Conservation (phyloP, 2,329 filamentous ascomycete genomes). For the Alternaria burnsii region DNA sequence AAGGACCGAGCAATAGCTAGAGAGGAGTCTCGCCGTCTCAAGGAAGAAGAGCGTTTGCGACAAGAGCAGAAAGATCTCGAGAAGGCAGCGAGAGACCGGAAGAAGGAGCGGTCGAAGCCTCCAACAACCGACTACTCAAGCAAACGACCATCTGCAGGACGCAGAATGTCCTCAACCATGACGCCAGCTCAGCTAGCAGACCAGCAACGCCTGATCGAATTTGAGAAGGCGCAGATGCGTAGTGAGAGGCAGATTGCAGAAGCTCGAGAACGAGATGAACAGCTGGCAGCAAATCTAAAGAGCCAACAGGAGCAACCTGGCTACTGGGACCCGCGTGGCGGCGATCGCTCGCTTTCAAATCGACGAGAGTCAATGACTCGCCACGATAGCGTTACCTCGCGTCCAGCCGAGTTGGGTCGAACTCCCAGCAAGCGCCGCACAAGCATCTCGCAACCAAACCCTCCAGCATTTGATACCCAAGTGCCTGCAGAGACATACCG, state of each 20-base stretch:
- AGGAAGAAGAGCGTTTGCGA: slow-evolving; percentile 28
- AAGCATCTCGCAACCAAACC: slow-evolving; percentile 34
- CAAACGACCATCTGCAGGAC: slow-evolving; percentile 25
- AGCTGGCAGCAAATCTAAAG: slow-evolving; percentile 22
- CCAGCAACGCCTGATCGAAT: slow-evolving; percentile 29
- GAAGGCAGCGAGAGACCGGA: slow-evolving; percentile 21
- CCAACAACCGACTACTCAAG: slow-evolving; percentile 24
- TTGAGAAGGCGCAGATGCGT: slow-evolving; percentile 33
- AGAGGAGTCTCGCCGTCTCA: slow-evolving; percentile 28
- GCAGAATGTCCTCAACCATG: slow-evolving; percentile 30
- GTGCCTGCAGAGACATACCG: slow-evolving; percentile 21
- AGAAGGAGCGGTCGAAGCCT: slow-evolving; percentile 30
- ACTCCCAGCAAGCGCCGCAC: slow-evolving; percentile 31
- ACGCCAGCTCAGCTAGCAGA: slow-evolving; percentile 27
- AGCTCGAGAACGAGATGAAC: slow-evolving; percentile 37
- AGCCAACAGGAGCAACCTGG: slow-evolving; percentile 33
- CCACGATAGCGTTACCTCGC: slow-evolving; percentile 30
- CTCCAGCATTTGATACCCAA: slow-evolving; percentile 26
- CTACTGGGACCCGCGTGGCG: slow-evolving; percentile 38
- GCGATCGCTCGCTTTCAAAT: slow-evolving; percentile 15
- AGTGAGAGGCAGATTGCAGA: slow-evolving; percentile 34
- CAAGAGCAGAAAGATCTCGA: slow-evolving; percentile 18
- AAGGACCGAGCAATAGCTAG: slow-evolving; percentile 28
- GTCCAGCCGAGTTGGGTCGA: slow-evolving; percentile 23
- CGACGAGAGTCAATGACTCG: slow-evolving; percentile 31